Conservation (phyloP, 257 asterid species). For the Solanum pennellii region DNA sequence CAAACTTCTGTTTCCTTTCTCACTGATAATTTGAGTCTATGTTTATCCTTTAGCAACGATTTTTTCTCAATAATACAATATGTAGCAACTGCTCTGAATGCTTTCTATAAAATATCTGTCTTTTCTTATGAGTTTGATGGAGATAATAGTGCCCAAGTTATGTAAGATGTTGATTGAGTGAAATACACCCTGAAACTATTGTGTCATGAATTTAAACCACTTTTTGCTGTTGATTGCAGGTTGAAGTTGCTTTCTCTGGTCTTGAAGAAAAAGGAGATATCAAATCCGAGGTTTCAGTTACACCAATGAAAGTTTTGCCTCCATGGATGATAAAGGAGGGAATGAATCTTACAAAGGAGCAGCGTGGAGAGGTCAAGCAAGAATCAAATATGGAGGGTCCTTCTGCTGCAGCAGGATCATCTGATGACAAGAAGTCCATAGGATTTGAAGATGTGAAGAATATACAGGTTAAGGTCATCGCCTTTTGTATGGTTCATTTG, state of each 20-base stretch:
- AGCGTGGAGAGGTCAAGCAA: slow-evolving; percentile 64
- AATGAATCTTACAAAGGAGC: slow-evolving; percentile 86
- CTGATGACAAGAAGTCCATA: slow-evolving; percentile 67
- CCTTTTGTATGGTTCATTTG: background rate
- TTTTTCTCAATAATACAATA: background rate
- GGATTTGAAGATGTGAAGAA: slow-evolving; percentile 44
- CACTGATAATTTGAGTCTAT: background rate
- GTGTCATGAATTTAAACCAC: background rate
- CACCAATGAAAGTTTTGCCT: slow-evolving; percentile 76
- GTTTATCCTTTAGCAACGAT: background rate
- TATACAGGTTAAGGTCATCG: slow-evolving; percentile 29
- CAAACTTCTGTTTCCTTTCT: background rate
- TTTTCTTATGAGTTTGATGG: background rate
- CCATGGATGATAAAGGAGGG: slow-evolving; percentile 97
- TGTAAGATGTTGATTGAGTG: background rate
- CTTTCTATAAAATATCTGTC: background rate
- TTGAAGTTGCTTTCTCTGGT: slow-evolving; percentile 89
- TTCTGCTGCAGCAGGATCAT: slow-evolving; percentile 22
- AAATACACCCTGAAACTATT: background rate
- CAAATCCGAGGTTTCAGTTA: slow-evolving; percentile 31
- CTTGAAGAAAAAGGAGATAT: slow-evolving; percentile 64
- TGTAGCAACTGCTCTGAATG: background rate
- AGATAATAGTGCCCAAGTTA: background rate
- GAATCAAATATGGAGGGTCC: slow-evolving; percentile 42
- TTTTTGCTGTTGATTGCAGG: slow-evolving; percentile 33